Conservation (phyloP, 768 basidiomycete genomes). For the Saitozyma podzolica region DNA sequence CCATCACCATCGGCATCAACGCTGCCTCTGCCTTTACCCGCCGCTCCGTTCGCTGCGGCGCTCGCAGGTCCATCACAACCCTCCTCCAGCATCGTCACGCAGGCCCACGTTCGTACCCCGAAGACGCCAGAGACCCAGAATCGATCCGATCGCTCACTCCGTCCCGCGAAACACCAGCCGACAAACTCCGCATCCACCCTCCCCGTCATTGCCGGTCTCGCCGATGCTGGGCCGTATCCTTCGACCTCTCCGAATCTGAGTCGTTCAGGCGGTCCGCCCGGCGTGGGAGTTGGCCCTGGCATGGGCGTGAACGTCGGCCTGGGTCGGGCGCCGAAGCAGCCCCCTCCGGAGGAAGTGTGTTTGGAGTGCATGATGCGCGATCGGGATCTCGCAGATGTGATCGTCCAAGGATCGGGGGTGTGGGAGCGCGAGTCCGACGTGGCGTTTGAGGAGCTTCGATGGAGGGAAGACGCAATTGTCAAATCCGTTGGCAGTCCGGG, state of each 20-base stretch:
- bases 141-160: background rate
- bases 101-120: background rate
- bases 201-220: slow-evolving; percentile 40
- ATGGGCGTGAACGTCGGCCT: slow-evolving; percentile 7
- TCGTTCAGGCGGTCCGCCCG: background rate
- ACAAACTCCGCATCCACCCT: slow-evolving; percentile 38
- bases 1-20: too few relatives aligned
- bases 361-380: slow-evolving; percentile 98
- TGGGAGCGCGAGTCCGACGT: slow-evolving; percentile 92
- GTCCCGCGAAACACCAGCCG: slow-evolving; percentile 15
- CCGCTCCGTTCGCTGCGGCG: slow-evolving; percentile 1
- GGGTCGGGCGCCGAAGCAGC: slow-evolving; percentile 8
- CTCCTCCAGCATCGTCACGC: background rate
- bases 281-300: background rate
- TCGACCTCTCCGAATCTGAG: slow-evolving; percentile 2
- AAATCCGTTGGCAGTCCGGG: slow-evolving; percentile 5
- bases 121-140: background rate
- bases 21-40: background rate
- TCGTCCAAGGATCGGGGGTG: slow-evolving; percentile 77
- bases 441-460: slow-evolving; percentile 71
- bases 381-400: slow-evolving; percentile 94
- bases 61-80: slow-evolving; percentile 4
- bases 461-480: slow-evolving; percentile 27
- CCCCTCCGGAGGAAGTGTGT: slow-evolving; percentile 68
- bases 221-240: slow-evolving; percentile 42